Conservation (phyloP, 2,329 filamentous ascomycete species). For the Cadophora sp. region DNA sequence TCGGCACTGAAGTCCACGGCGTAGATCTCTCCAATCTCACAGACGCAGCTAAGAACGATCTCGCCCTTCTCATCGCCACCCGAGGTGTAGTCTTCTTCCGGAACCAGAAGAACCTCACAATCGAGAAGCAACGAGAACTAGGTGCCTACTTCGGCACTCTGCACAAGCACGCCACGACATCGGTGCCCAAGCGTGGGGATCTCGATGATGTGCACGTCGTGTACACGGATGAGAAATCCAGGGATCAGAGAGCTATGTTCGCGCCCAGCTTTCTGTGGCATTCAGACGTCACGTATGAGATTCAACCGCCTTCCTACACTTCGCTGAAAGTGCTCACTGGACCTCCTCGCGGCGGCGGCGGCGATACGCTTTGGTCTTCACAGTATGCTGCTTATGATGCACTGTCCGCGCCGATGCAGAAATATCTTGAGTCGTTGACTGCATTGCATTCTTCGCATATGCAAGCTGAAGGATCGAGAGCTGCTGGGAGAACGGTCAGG, state of each 20-base stretch:
- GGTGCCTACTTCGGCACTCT: conserved; percentile 59
- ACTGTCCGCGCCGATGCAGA: conserved; percentile 61
- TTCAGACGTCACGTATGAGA: conserved; percentile 59
- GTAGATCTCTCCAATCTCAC: conserved; percentile 43
- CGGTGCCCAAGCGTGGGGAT: conserved; percentile 54
- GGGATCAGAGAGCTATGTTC: conserved; percentile 60
- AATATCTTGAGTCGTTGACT: conserved; percentile 62
- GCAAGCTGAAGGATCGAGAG: conserved; percentile 40
- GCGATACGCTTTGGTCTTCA: conserved; percentile 63
- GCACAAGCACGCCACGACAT: conserved; percentile 62
- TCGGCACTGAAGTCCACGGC: conserved; percentile 46
- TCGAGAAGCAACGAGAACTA: conserved; percentile 59
- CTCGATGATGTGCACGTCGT: conserved; percentile 64
- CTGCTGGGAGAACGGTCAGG: conserved; percentile 57
- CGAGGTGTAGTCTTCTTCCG: conserved; percentile 65
- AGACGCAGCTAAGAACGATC: conserved; percentile 55
- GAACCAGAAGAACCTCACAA: conserved; percentile 58
- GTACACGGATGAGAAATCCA: conserved; percentile 57
- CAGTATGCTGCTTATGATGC: conserved; percentile 65
- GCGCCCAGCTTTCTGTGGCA: conserved; percentile 56
- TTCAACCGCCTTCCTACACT: conserved; percentile 63
- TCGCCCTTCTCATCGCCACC: conserved; percentile 57
- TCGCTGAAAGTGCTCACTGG: conserved; percentile 60
- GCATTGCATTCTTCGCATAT: conserved; percentile 60
- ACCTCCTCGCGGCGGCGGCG: conserved; percentile 60